Evolutionary conservation across 2,329 filamentous ascomycete species (phyloP), one percentile per base, ranked within the genome.

Genomic region (Alternaria dauci): DNA sequence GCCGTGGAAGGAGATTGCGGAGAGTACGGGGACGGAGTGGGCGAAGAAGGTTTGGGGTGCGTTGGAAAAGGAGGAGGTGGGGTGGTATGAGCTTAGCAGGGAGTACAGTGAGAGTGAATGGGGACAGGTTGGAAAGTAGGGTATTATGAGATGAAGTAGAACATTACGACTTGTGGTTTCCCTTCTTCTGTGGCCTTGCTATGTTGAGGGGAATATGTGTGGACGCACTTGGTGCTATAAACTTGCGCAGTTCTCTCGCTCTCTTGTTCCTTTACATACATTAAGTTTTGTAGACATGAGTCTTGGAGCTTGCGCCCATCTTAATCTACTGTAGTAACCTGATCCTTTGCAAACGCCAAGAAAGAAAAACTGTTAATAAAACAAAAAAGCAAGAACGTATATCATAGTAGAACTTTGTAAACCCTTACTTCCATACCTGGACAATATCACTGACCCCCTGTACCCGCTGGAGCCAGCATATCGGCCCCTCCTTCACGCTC

Each of bases 11-110:
- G 66, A 66, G 18, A 48, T 75, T 30, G 54, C 26, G 23, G 58
- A 53, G 44, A 62, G 57, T 34, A 54, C 58, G 20, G 52, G 55
- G 54, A 70, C 68, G 34, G 67, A 70, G 53, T 71, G 70, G 70
- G 58, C 63, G 41, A 72, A 64, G 63, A 67, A 39, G 58, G 66
- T 71, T 23, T 63, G 70, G 59, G 67, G 58, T 2, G 51, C 55
- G 14, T 38, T 70, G 52, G 18, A 16, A 16, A 47, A 26, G 43
- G 55, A 46, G 32, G 70, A 72, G 59, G 52, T 67, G 12, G 70
- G 70, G 18, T 67, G 61, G 61, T 71, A 62, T 61, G 34, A 42
- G 53, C 34, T 61, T 53, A 68, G 65, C 48, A 67, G 65, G 53
- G 50, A 42, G 11, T 72, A 71, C 60, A 43, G 50, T 9, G 58